Evolutionary conservation across 73 alveolate genomes (phyloP), one percentile per base, ranked within the genome.

Genomic region (Paraurostyla sp.): DNA sequence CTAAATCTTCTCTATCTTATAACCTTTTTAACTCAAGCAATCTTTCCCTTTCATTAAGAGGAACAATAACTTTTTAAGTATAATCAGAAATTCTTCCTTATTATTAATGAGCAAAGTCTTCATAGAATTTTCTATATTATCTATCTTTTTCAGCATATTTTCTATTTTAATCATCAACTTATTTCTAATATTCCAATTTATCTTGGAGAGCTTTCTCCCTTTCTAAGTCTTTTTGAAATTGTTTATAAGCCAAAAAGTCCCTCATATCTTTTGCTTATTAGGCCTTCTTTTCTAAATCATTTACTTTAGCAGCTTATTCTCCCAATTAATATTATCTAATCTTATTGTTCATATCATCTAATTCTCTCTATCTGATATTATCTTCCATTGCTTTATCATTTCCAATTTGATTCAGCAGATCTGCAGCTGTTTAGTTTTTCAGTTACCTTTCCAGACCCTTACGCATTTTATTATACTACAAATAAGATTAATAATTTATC

Each of bases 241-340:
- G 36, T 27, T 73, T 73, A 38, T 73, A 73, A 15, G 86, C 86
- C 7, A 23, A 49, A 43, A 73, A 73, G 29, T 73, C 86, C 46
- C 86, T 40, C 86, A 73, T 73, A 20, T 73, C 65, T 27, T 73
- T 73, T 6, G 86, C 86, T 45, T 73, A 32, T 6, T 73, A n/a
- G 0, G 86, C 86, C 49, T 73, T 73, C 32, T 73, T 73, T 32
- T 73, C 65, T 2, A 73, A 36, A 43, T 73, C 86, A 43, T 45
- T 73, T 29, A 73, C 46, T 45, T 73, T 73, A 3, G 86, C 86
- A 35, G 41, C 46, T 49, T 48, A 16, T 38, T 73, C 86, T 2
- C 86, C 86, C 30, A 18, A 20, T 4, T 73, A 11, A 43, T n/a
- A 43, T 29, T 43, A 43, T 29, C 20, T 25, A 48, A 73, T 49